Base-by-base conservation (phyloP, 345 rosid genomes). In the Salix koriyanagi region DNA sequence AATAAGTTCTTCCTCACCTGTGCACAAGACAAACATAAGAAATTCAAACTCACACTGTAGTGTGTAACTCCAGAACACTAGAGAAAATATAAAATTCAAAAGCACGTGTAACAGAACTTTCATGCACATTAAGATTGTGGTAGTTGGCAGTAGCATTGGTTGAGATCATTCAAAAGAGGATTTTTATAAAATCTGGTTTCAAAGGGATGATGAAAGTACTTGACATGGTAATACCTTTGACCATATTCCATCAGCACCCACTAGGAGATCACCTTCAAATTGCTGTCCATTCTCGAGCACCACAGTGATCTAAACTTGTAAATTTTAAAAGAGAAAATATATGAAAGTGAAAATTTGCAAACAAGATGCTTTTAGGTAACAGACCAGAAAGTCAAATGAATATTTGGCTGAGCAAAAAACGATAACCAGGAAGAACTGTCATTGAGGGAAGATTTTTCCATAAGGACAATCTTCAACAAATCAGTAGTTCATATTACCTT, bases 181-280 rank as follows among this genome's bases (percentile, higher is more conserved):
- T 2, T 26, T 56, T 48, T 12, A 13, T n/a, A 56, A 56, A 56
- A n/a, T n/a, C 11, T 56, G 62, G 5, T 56, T 23, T 19, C 44
- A 19, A 14, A 66, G 44, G 23, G 41, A 66, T 12, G 7, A 37
- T 34, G 41, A 66, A 60, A 25, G n/a, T 61, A 42, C 30, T 42
- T 32, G 66, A 66, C n/a, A 77, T 7, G 67, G 18, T 26, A n/a
- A 21, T 82, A 96, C 99, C 92, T 91, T 96, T n/a, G 99, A 96
- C 94, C 97, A 74, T 78, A 96, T 96, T 70, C 99, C 99, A 85
- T 96, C 98, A 64, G 97, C 97, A 75, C 97, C 98, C 71, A 96
- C 91, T 62, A 93, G 92, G 75, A 96, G 82, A 84, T 96, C 98
- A 64, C 99, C 99, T 76, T 89, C 89, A 73, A 76, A 89, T 0